Percentiles rank a stretch among this genome's conserved stretches.
Evolutionary conservation across 148 eudicot species (phyloP).

Genomic region (Chenopodium album): DNA sequence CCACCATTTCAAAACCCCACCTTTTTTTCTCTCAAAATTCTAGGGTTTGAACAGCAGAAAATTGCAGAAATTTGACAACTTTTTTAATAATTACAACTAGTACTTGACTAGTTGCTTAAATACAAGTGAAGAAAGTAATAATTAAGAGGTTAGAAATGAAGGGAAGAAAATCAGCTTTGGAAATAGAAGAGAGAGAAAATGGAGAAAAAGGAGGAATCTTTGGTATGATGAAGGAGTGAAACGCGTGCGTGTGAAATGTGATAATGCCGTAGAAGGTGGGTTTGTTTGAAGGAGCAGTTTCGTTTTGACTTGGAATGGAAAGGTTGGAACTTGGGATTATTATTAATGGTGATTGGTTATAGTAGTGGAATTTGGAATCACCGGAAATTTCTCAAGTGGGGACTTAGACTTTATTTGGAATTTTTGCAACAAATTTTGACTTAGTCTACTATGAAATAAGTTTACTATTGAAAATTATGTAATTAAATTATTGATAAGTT

Average conservation of each 20-base stretch:
- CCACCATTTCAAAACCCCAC: conserved; percentile 11
- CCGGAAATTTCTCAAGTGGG: neutral
- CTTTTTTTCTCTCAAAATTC: neutral
- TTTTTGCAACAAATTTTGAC: neutral
- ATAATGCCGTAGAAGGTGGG: no score
- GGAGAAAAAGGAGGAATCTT: conserved; percentile 17
- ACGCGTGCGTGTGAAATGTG: conserved; percentile 14
- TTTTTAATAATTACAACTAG: neutral
- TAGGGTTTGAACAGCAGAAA: conserved; percentile 8
- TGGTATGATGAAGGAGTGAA: neutral
- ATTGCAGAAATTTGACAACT: neutral
- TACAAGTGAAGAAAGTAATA: no score
- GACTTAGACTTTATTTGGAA: neutral
- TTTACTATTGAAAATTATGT: no score
- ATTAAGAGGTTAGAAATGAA: neutral
- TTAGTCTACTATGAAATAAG: neutral
- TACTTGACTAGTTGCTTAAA: no score
- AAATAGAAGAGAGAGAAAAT: conserved; percentile 2
- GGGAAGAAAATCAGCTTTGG: conserved; percentile 26
- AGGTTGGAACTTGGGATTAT: conserved; percentile 14
- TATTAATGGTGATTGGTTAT: neutral
- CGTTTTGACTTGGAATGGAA: conserved; percentile 13
- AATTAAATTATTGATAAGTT: no score
- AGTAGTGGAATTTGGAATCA: conserved; percentile 8
- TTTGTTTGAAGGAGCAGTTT: neutral